Evolutionary conservation across 2,329 filamentous ascomycete genomes (phyloP), one percentile per base, ranked within the genome.

Genomic region (Beauveria sp.): DNA sequence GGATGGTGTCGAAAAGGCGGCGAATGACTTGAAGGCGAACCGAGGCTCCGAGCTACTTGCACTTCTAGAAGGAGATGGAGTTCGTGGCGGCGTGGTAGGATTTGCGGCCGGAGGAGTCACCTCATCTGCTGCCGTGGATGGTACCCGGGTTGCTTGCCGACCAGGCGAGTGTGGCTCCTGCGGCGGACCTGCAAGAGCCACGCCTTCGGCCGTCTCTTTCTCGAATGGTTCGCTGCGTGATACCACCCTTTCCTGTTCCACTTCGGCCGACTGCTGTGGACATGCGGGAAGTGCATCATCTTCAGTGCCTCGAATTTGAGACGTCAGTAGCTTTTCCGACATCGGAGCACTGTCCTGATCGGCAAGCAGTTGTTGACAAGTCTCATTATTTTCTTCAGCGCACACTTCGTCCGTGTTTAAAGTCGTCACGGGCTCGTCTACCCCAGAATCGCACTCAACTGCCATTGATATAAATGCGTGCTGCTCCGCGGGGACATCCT

Each of bases 1-100:
- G 0, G 80, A 81, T 1, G 79, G 77, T 0, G 79, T 79, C 67
- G 81, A 77, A 67, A 84, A 84, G 1, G 77, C 76, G 1, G 79
- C 75, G 67, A 84, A 84, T 0, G 80, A 76, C 64, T 80, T 82
- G 66, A 83, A 74, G 0, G 77, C 78, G 34, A 82, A 73, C 5
- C 76, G 76, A 16, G 78, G 75, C 55, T 83, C 78, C 6, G 80
- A 77, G 0, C 78, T 80, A 2, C 73, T 71, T 38, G 74, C 66
- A 62, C 70, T 67, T 20, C 8, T 24, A 14, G 5, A 12, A 18
- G 50, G 51, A 1, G 51, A 43, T 14, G 50, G 5, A 26, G 26
- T 38, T 14, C 22, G 51, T 9, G 24, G 12, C 20, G 59, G 43
- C 14, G 42, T 55, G 14, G 22, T n/a, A 16, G 51, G 34, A 10